Conservation (phyloP, 73 alveolate species). For the Tetrahymena malaccensis region DNA sequence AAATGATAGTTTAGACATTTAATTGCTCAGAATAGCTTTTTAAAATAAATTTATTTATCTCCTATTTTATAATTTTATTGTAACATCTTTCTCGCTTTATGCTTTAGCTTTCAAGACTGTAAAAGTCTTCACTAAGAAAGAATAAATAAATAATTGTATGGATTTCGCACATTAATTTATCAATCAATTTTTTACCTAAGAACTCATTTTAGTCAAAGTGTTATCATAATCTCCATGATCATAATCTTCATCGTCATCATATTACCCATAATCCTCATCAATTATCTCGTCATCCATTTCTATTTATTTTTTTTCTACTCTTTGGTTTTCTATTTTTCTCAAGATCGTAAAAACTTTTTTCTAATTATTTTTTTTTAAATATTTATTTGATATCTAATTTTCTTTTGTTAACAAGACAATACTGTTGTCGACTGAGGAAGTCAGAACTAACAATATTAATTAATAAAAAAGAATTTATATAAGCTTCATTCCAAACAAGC, state of each 20-base stretch:
- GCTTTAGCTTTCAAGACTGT: not conserved
- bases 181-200: not conserved
- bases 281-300: not conserved
- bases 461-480: too few relatives aligned
- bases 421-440: not conserved
- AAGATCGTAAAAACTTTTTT: not conserved
- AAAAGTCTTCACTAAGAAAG: not conserved
- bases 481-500: too few relatives aligned
- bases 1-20: not conserved
- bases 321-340: not conserved
- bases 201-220: not conserved
- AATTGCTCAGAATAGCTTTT: not conserved
- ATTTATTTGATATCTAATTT: not conserved
- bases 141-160: not conserved
- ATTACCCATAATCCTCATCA: not conserved
- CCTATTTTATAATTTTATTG: too few relatives aligned
- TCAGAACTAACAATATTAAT: not conserved
- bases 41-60: too few relatives aligned
- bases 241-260: not conserved
- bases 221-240: not conserved
- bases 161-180: too few relatives aligned
- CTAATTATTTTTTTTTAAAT: not conserved
- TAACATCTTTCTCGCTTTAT: too few relatives aligned
- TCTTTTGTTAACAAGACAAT: not conserved
- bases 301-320: not conserved